Evolutionary conservation across 148 eudicot species (phyloP).

Genomic region (Dianthus caryophyllus): DNA sequence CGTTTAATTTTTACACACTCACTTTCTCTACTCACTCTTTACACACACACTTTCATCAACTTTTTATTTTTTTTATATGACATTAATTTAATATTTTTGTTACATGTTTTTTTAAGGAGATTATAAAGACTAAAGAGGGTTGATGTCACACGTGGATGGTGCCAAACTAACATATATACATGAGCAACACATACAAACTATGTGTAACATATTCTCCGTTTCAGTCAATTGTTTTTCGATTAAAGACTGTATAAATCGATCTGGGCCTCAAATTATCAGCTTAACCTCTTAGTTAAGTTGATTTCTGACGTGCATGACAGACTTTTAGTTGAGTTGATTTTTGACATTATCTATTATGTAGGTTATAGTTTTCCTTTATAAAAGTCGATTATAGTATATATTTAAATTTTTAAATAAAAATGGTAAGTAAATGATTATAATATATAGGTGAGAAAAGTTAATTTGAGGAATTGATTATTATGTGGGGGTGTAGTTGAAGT

Average conservation of each 20-base stretch:
- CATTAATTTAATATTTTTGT: not conserved
- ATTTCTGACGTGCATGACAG: too few relatives aligned
- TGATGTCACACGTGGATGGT: conserved; percentile 37
- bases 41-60: conserved; percentile 24
- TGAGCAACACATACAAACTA: not conserved
- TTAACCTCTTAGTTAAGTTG: too few relatives aligned
- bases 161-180: conserved; percentile 17
- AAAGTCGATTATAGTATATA: too few relatives aligned
- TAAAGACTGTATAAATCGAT: too few relatives aligned
- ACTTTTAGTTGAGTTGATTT: too few relatives aligned
- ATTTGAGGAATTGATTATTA: too few relatives aligned
- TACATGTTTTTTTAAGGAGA: conserved; percentile 8
- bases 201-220: not conserved
- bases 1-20: conserved; percentile 9
- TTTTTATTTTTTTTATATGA: not conserved
- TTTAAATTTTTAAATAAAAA: too few relatives aligned
- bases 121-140: conserved; percentile 27
- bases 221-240: too few relatives aligned
- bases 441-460: not conserved
- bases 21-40: conserved; percentile 19
- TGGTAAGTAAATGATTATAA: too few relatives aligned
- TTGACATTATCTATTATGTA: too few relatives aligned
- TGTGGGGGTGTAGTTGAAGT: conserved; percentile 13
- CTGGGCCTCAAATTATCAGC: too few relatives aligned
- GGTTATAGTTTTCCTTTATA: too few relatives aligned